Evolutionary conservation across 1,139 yeast genomes (phyloP), one percentile per base, ranked within the genome.

Genomic region (Pichia terricola): DNA sequence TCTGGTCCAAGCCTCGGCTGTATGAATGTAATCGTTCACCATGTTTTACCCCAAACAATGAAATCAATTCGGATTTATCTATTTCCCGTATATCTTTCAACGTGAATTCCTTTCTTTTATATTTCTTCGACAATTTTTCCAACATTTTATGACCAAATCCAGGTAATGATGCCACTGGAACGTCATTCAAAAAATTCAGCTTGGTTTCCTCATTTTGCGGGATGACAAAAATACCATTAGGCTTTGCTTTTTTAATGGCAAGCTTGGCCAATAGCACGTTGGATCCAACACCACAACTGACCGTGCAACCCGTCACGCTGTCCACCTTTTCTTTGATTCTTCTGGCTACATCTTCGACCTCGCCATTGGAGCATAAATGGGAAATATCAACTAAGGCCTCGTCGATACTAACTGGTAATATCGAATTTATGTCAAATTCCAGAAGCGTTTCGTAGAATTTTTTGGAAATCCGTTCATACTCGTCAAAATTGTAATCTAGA

Each of bases 341-440:
- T 3, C n/a, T 34, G 49, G 56, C 47, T 2, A 51, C 16, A 3
- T 45, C 33, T 31, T 72, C 64, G 1, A 78, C 57, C 4, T 52
- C 48, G 1, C 50, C 45, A 0, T 67, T 64, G 2, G 41, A 38
- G 4, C 54, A 42, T 4, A 68, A 50, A 0, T 73, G 54, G 0
- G 85, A 66, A 2, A 81, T 71, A 53, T 89, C 95, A 11, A 89
- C 63, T 30, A 91, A 64, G 0, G 87, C 96, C 58, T 91, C 98
- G 61, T 91, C 98, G 4, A 91, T 80, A 54, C 94, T 87, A 0
- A 91, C 88, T 0, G 98, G 97, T 38, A 78, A 70, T 2, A 91
- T 72, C 6, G 76, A 64, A 53, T 81, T 84, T 40, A 84, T 73
- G 1, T 63, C 59, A 6, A 68, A 48, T 0, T 53, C 57, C 11